These are phyloP conservation scores for Pichia sp. DNA, from an alignment of 1,139 yeast species.

Conservation along the genomic window DNA sequence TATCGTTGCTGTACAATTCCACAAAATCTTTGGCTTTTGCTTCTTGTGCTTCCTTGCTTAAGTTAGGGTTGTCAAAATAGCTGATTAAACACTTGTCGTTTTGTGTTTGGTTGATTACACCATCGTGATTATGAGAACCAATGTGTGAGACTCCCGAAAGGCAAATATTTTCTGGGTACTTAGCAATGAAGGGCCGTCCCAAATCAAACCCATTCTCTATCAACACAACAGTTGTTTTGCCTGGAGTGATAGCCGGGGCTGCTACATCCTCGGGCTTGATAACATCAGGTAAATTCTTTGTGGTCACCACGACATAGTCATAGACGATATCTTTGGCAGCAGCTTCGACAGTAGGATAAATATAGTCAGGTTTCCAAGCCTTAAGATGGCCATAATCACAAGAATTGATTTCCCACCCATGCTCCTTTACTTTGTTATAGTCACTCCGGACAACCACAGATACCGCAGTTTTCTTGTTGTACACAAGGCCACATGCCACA, in stretches of 20 bases:
- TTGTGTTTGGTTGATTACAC: conserved; percentile 35
- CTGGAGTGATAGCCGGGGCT: conserved; percentile 42
- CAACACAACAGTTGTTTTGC: conserved; percentile 40
- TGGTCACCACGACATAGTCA: conserved; percentile 45
- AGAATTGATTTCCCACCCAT: conserved; percentile 50
- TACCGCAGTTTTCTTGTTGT: conserved; percentile 39
- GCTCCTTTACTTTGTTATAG: conserved; percentile 39
- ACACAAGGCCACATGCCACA: conserved; percentile 48
- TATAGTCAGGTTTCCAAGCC: conserved; percentile 49
- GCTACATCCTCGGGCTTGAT: conserved; percentile 47
- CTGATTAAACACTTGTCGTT: conserved; percentile 40
- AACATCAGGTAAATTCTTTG: conserved; percentile 7
- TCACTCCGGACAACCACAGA: conserved; percentile 55
- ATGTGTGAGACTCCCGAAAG: conserved; percentile 51
- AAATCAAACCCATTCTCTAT: conserved; percentile 57
- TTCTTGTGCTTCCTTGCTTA: conserved; percentile 29
- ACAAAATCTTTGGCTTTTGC: conserved; percentile 40
- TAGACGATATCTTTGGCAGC: conserved; percentile 37
- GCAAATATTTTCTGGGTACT: conserved; percentile 45
- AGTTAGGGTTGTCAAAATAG: conserved; percentile 37
- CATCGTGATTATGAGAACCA: conserved; percentile 34
- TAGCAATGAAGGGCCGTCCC: conserved; percentile 44
- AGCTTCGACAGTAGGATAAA: conserved; percentile 40
- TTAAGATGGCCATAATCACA: conserved; percentile 46
- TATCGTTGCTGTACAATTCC: conserved; percentile 38